Evolutionary conservation across 805 yeast genomes (phyloP), one percentile per base, ranked within the genome.

Genomic region (Suhomyces sp.): DNA sequence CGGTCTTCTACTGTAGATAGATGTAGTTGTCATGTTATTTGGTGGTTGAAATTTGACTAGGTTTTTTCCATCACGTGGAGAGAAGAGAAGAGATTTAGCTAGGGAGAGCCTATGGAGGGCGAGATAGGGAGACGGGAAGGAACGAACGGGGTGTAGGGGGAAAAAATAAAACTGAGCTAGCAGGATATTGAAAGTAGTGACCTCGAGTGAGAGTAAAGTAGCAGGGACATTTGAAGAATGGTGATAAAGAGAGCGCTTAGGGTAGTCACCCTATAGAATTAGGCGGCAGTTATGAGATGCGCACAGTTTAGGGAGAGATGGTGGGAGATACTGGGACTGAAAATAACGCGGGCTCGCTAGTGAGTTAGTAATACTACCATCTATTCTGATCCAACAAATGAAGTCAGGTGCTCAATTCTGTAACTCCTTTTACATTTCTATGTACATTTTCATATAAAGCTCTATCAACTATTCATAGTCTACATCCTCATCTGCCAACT

Each of bases 401-500:
- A n/a, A n/a, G n/a, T n/a, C n/a, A n/a, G n/a, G n/a, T n/a, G n/a
- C n/a, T n/a, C n/a, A n/a, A n/a, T n/a, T n/a, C n/a, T n/a, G n/a
- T n/a, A n/a, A n/a, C n/a, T n/a, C n/a, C n/a, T n/a, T n/a, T n/a
- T n/a, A n/a, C n/a, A n/a, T n/a, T n/a, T n/a, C n/a, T n/a, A n/a
- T 31, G 19, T 7, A 31, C 43, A 33, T 29, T 10, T 19, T 10
- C 20, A 3, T 4, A 37, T 19, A 8, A 4, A 37, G 10, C 22
- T 37, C 41, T 35, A 35, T 35, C 8, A 17, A 19, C 47, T 44
- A 47, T 19, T 40, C 51, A 13, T 48, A 50, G 25, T 51, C 48
- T 9, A 24, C 51, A 24, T 47, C 59, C 5, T 47, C 55, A 6
- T 49, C 48, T 10, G n/a, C 27, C 47, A 54, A 55, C 19, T 52